These are phyloP conservation scores for Stagonosporopsis rhizophila DNA, from an alignment of 2,329 filamentous ascomycete species.

Conservation along the genomic window DNA sequence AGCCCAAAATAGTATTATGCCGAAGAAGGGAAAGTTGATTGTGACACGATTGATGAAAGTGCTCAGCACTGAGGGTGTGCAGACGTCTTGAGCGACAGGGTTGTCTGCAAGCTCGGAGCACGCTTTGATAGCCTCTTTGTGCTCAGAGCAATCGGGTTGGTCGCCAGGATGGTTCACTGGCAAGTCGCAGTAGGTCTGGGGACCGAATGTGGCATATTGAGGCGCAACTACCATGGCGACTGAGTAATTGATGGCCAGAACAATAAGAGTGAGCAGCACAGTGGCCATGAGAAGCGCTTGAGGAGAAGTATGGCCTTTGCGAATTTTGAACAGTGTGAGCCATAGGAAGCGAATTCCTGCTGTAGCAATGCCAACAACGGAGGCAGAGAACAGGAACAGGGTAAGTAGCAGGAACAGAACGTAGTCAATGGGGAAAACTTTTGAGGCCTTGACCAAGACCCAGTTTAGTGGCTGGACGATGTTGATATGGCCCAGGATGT, in stretches of 20 bases:
- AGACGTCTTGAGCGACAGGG: conserved; percentile 76
- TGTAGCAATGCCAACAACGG: conserved; percentile 82
- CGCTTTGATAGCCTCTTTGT: conserved; percentile 74
- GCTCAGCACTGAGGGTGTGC: conserved; percentile 88
- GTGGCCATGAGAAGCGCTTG: conserved; percentile 92
- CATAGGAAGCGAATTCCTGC: conserved; percentile 96
- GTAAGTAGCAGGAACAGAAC: conserved; percentile 84
- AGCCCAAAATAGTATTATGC: conserved; percentile 91
- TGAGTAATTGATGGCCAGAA: conserved; percentile 90
- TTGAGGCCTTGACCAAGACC: conserved; percentile 80
- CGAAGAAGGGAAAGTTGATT: conserved; percentile 95
- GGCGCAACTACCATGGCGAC: conserved; percentile 93
- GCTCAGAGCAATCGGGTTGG: conserved; percentile 76
- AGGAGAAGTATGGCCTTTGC: conserved; percentile 85
- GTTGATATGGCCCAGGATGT: conserved; percentile 85
- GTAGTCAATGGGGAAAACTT: conserved; percentile 91
- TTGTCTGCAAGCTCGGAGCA: conserved; percentile 81
- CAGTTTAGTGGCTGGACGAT: conserved; percentile 96
- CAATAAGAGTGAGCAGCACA: conserved; percentile 87
- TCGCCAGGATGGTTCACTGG: conserved; percentile 67
- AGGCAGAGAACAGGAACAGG: conserved; percentile 86
- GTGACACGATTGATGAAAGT: conserved; percentile 93
- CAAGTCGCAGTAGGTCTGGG: conserved; percentile 90
- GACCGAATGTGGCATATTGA: conserved; percentile 92
- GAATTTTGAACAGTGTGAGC: conserved; percentile 90